Evolutionary conservation across 805 yeast species (phyloP), one percentile per base, ranked within the genome.

Genomic region (Ogataea salicorniae): DNA sequence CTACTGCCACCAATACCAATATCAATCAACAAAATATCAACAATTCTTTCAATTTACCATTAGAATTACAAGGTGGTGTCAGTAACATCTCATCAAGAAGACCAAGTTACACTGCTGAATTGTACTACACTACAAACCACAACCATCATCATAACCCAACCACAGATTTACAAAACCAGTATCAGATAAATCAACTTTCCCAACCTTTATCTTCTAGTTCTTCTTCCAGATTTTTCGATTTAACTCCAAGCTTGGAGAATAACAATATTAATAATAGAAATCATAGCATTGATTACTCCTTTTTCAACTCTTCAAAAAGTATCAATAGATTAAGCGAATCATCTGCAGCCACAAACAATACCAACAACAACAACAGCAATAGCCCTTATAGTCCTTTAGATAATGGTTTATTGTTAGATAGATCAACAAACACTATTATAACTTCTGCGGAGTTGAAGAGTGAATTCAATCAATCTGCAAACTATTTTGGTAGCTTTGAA

Each of bases 21-120:
- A 13, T 41, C 31, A 16, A 36, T 31, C 18, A 20, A 16, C 15
- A 31, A 39, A 11, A 42, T 34, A 1, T 26, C 31, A 26, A 9
- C 6, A 53, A 53, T 35, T 50, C 71, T 38, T 77, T 77, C 60
- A 68, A 64, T 50, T 64, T 81, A 44, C 87, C 87, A 0, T 47
- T 69, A 6, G 86, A 81, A 54, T 68, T 81, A 36, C 85, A 81
- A 61, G 86, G 87, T 39, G 87, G 87, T 0, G 67, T 81, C 2
- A 79, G 79, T 29, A 79, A 71, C 47, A 80, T 82, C 39, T 75
- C 78, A 22, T 78, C 85, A 11, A 74, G 94, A 64, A 75, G 94
- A 64, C 89, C 91, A 14, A 77, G 84, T 46, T 84, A 81, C 60
- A 81, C 88, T 13, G 87, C 90, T 2, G 92, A 83, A 58, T 71